Conservation (phyloP, 2,329 filamentous ascomycete genomes). For the Aspergillus pseudoterreus region DNA sequence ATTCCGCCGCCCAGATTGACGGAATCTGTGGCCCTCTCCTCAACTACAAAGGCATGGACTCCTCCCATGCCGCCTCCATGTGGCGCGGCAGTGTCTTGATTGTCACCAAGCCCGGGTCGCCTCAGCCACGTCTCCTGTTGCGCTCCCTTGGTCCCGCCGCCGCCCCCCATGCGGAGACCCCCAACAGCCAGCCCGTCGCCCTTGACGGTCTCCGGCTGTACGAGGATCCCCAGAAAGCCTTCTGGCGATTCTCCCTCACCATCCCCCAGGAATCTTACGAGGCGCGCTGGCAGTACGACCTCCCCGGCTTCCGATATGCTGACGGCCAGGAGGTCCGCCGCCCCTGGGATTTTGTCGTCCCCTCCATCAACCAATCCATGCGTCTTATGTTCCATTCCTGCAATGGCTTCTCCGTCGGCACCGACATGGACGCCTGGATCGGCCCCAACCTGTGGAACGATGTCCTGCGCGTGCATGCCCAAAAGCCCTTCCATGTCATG, state of each 20-base stretch:
- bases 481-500: conserved; percentile 64
- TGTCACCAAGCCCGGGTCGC: conserved; percentile 70
- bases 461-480: conserved; percentile 57
- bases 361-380: conserved; percentile 60
- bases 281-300: conserved; percentile 72
- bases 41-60: conserved; percentile 47
- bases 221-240: conserved; percentile 56
- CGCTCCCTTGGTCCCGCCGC: conserved; percentile 30
- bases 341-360: conserved; percentile 54
- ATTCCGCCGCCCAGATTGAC: conserved; percentile 29
- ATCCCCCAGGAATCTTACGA: conserved; percentile 69
- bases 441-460: conserved; percentile 63
- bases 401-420: conserved; percentile 65
- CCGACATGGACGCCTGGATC: conserved; percentile 60
- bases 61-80: conserved; percentile 26
- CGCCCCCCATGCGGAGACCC: conserved; percentile 8
- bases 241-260: conserved; percentile 57
- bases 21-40: conserved; percentile 48
- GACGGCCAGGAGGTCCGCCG: conserved; percentile 54
- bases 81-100: conserved; percentile 88
- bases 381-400: conserved; percentile 68
- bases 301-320: conserved; percentile 63
- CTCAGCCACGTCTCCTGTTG: conserved; percentile 56
- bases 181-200: conserved; percentile 20
- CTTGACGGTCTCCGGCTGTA: conserved; percentile 56